Conservation (phyloP, 176 grass and related monocot species). For the Carex kokanica region DNA sequence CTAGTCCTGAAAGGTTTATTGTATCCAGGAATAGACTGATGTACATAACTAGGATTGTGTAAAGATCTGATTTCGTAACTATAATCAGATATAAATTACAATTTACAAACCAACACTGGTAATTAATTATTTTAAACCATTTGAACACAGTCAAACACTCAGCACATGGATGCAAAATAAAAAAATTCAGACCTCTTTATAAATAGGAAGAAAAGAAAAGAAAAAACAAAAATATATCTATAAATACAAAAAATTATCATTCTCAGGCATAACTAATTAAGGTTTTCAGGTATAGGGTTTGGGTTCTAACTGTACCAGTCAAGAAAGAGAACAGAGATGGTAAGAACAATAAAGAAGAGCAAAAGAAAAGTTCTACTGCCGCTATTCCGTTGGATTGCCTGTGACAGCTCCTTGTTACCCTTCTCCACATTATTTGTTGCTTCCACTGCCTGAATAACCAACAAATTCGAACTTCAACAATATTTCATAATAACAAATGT, state of each 20-base stretch:
- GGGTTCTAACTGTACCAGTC: slow-evolving; percentile 65
- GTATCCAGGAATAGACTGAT: neutral
- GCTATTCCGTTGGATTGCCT: slow-evolving; percentile 84
- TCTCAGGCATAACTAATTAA: neutral
- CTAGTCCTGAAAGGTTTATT: neutral
- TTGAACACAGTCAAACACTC: neutral
- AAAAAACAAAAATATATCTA: neutral
- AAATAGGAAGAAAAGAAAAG: neutral
- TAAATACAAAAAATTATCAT: neutral
- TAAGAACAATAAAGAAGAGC: slow-evolving; percentile 97
- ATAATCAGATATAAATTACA: neutral
- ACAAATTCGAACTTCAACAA: slow-evolving; percentile 1
- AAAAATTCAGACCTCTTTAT: neutral
- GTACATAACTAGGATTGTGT: neutral
- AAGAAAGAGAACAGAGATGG: slow-evolving; percentile 83
- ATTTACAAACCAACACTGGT: neutral
- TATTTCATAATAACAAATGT: neutral
- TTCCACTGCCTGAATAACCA: slow-evolving; percentile 67
- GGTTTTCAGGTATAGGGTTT: too few relatives aligned
- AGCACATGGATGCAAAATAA: neutral
- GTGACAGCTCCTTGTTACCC: slow-evolving; percentile 82
- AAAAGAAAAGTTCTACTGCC: slow-evolving; percentile 93
- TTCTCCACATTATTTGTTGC: slow-evolving; percentile 89
- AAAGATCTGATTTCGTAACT: neutral
- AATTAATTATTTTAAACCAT: neutral